Conservation (phyloP, 1,284 basidiomycete genomes). For the Inonotus hispidus region DNA sequence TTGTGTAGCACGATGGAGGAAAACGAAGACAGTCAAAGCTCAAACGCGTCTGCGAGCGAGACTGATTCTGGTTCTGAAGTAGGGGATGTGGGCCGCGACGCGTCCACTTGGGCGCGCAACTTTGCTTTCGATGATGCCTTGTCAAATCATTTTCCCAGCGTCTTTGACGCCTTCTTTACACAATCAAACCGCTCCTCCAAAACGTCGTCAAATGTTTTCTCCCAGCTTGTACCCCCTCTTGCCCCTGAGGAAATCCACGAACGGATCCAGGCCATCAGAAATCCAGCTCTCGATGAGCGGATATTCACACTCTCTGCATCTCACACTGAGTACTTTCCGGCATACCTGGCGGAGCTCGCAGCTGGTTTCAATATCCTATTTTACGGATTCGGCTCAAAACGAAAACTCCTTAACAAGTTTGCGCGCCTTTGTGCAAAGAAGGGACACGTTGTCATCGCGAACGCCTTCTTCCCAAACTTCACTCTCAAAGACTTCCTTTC, state of each 20-base stretch:
- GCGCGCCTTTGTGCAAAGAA: constrained; percentile 49
- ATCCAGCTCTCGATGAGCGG: constrained; percentile 26
- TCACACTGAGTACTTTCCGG: constrained; percentile 44
- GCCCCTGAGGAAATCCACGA: constrained; percentile 53
- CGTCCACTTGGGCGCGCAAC: constrained; percentile 2
- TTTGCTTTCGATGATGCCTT: constrained; percentile 3
- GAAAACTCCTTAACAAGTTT: constrained; percentile 67
- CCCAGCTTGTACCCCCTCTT: constrained; percentile 63
- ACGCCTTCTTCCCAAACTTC: constrained; percentile 73
- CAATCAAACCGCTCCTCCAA: constrained; percentile 54
- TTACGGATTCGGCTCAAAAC: constrained; percentile 86
- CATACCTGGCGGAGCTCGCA: constrained; percentile 66
- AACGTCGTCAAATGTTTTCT: constrained; percentile 76
- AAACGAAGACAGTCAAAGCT: constrained; percentile 8
- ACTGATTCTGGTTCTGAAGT: constrained; percentile 6
- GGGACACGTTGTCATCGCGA: constrained; percentile 74
- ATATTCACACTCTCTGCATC: constrained; percentile 27
- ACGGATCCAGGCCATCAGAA: constrained; percentile 36
- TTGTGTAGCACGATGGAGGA: background rate
- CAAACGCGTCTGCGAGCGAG: background rate
- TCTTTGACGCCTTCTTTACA: constrained; percentile 82
- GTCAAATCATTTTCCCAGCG: constrained; percentile 31
- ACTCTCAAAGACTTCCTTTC: constrained; percentile 39
- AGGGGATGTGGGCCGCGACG: background rate
- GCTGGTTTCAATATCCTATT: constrained; percentile 83